Base-by-base conservation (phyloP, 164 flowering plant genomes). In the Magnolia changhungtana region DNA sequence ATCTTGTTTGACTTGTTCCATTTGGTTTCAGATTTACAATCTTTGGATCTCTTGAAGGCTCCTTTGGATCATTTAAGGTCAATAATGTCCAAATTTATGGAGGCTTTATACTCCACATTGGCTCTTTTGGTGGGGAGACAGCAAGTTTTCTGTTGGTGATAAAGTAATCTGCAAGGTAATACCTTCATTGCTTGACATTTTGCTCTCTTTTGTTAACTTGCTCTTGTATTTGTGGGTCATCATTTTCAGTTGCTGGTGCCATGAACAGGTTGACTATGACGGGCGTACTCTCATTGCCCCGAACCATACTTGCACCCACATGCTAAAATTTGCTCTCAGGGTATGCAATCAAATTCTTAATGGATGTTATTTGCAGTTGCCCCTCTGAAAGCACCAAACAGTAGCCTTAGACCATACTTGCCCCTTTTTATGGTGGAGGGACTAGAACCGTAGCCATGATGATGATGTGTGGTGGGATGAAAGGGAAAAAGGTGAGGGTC, bases 271-370 rank as follows among this genome's bases (percentile, higher is more conserved):
- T 82, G 93, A 96, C 87, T 96, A 92, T 78, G 89, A 86, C 9
- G n/a, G 85, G 99, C 93, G 99, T 69, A 85, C 83, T 66, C 90
- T 86, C 73, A 91, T 94, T 86, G 99, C 98, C 61, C 99, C 99
- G 19, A 96, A 96, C 80, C 99, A 96, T 83, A 96, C 99, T 4
- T 96, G 99, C 77, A 96, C 99, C 20, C 99, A 96, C 86, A 91
- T 96, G 95, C 81, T 96, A 81, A 96, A 96, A 76, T 96, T 87
- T 86, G 99, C 99, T 66, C 91, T 96, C 18, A 85, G 90, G 96
- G 99, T 96, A 85, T 74, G 81, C 51, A n/a, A 3, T 49, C 55
- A 37, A 74, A 37, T 45, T 24, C 45, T 64, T 21, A 4, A 13
- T 13, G 49, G 49, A 27, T 67, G 18, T 45, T 51, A 51, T 51